These are phyloP conservation scores for Thamnidium elegans DNA, from an alignment of 192 early-diverging fungal genomes.

Conservation along the genomic window DNA sequence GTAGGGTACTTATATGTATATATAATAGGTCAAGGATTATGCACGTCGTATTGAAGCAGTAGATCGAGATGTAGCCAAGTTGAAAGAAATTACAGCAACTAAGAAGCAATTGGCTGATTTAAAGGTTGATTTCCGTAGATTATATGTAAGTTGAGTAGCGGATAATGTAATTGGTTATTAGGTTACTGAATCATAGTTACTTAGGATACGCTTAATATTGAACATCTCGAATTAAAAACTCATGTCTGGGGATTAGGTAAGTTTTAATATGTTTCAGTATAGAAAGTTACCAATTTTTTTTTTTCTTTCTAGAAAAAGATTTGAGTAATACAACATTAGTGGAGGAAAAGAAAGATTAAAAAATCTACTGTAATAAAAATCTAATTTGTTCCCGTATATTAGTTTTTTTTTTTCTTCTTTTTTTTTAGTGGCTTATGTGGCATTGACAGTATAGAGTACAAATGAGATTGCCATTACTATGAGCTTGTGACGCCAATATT, in stretches of 20 bases:
- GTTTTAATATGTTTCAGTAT: background rate
- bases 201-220: constrained; percentile 73
- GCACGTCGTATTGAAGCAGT: constrained; percentile 75
- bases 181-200: constrained; percentile 1
- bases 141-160: constrained; percentile 42
- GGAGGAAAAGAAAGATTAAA: background rate
- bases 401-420: background rate
- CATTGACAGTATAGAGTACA: too few relatives aligned
- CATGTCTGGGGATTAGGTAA: constrained; percentile 74
- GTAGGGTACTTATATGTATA: background rate
- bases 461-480: too few relatives aligned
- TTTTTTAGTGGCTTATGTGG: background rate
- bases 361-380: background rate
- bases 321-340: background rate
- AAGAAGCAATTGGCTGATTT: constrained; percentile 52
- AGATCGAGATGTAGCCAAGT: constrained; percentile 58
- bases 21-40: constrained; percentile 61
- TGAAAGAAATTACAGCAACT: constrained; percentile 58
- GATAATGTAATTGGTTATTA: background rate
- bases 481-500: too few relatives aligned
- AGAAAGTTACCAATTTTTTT: background rate
- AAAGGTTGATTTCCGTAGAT: constrained; percentile 49
- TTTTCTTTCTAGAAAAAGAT: constrained; percentile 3
- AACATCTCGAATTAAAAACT: constrained; percentile 81
- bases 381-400: background rate